Base-by-base conservation (phyloP, 129 eudicot genomes). In the Arctium minus region DNA sequence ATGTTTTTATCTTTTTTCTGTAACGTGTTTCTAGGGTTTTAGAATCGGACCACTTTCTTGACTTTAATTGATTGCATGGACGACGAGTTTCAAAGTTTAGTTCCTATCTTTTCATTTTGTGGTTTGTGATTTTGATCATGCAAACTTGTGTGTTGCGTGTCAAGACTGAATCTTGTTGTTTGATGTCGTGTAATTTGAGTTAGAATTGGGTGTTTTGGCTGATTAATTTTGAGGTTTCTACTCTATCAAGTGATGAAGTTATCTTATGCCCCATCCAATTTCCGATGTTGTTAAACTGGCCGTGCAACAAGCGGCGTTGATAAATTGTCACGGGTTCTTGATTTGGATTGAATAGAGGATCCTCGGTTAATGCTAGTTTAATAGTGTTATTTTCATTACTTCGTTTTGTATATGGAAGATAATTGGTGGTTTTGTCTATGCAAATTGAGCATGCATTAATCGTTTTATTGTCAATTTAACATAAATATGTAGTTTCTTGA, bases 1-100 rank as follows among this genome's bases (percentile, higher is more conserved):
- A 39, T 22, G 27, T 22, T 22, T 22, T 5, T 30, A 12, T 78
- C 9, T 81, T 56, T 81, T 56, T 73, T 31, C 4, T n/a, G 33
- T 37, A 79, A 22, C 27, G 13, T 42, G 6, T 79, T 84, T 79
- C 44, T 84, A 84, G 87, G 87, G 87, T 84, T 84, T 84, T 84
- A 79, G 84, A 67, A 79, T 74, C 79, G 36, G 67, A 44, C 73
- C n/a, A 0, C 53, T n/a, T 40, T 32, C 18, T 73, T 62, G 44
- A 27, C 79, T 56, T 70, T 44, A 22, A 69, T 76, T 76, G 77
- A 76, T 83, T 77, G 82, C 82, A 50, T 77, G 76, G 40, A 67
- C 72, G 5, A 6, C 42, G 76, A 46, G 6, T 83, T 70, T 37
- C 10, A 72, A 31, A 62, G 39, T 79, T 78, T 79, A 79, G 12